phyloP scores from a whole-genome alignment of 148 eudicot species.

The Rheum nobile region DNA sequence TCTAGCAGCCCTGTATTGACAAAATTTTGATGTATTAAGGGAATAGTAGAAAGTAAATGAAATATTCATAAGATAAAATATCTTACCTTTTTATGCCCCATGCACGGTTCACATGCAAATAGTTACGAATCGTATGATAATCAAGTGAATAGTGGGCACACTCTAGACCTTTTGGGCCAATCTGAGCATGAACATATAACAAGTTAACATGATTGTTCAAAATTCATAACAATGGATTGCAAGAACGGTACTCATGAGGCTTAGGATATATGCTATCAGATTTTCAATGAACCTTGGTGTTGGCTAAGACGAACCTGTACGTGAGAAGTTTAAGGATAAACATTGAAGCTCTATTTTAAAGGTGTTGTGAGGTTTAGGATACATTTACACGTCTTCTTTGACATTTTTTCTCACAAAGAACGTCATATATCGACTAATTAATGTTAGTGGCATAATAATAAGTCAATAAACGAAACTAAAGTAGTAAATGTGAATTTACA shows the following conservation, averaged over 20 bases:
- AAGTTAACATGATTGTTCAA: not conserved
- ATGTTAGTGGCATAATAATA: too few species aligned
- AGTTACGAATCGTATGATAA: conserved; percentile 91
- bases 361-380: too few species aligned
- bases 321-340: conserved; percentile 26
- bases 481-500: too few species aligned
- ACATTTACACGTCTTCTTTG: too few species aligned
- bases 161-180: conserved; percentile 97
- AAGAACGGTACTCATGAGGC: conserved; percentile 41
- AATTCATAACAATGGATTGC: not conserved
- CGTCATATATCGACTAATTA: too few species aligned
- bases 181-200: conserved; percentile 29
- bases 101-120: conserved; percentile 62
- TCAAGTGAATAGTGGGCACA: conserved; percentile 94
- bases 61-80: not conserved
- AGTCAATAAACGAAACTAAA: too few species aligned
- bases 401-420: too few species aligned
- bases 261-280: conserved; percentile 66
- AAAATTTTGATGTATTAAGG: conserved; percentile 8
- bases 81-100: conserved; percentile 81
- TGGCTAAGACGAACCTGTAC: conserved; percentile 84
- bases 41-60: conserved; percentile 2
- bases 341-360: too few species aligned
- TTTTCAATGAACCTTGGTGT: conserved; percentile 86
- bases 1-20: conserved; percentile 57